phyloP scores from a whole-genome alignment of 2,329 filamentous ascomycete genomes.

The Colletotrichum higginsianum region DNA sequence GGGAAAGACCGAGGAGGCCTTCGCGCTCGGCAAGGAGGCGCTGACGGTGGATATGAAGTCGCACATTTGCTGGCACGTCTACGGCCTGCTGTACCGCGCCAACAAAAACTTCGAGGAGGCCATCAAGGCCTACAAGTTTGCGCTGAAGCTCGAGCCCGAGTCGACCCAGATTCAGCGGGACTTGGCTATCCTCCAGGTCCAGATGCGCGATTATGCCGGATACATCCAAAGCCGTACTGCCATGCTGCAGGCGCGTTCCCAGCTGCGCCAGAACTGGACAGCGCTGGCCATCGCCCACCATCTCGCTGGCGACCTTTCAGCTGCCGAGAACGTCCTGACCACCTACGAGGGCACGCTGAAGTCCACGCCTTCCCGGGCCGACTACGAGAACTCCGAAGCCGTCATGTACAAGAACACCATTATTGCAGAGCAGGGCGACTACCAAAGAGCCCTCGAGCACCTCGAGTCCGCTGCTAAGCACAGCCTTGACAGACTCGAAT shows the following conservation, averaged over 20 bases:
- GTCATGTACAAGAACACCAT: slow-evolving; percentile 95
- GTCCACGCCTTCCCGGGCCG: slow-evolving; percentile 79
- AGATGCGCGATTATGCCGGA: slow-evolving; percentile 95
- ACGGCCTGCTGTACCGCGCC: slow-evolving; percentile 91
- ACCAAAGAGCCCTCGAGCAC: slow-evolving; percentile 87
- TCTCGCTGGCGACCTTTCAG: slow-evolving; percentile 84
- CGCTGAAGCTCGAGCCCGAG: slow-evolving; percentile 92
- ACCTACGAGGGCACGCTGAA: slow-evolving; percentile 97
- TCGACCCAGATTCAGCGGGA: slow-evolving; percentile 95
- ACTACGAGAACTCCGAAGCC: slow-evolving; percentile 95
- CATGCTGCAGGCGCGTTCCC: slow-evolving; percentile 89
- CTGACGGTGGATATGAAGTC: slow-evolving; percentile 98
- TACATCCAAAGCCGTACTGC: slow-evolving; percentile 90
- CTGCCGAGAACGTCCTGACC: slow-evolving; percentile 91
- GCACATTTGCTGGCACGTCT: slow-evolving; percentile 99
- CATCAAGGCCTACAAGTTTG: slow-evolving; percentile 99
- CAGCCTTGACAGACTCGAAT: slow-evolving; percentile 85
- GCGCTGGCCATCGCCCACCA: slow-evolving; percentile 96
- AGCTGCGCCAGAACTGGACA: slow-evolving; percentile 94
- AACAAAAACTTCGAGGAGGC: slow-evolving; percentile 99
- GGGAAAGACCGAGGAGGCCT: slow-evolving; percentile 94
- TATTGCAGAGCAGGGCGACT: slow-evolving; percentile 91
- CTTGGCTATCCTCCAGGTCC: slow-evolving; percentile 91
- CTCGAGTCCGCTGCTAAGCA: slow-evolving; percentile 83
- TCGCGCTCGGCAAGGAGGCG: slow-evolving; percentile 91